phyloP scores from a whole-genome alignment of 345 rosid species.

The Acer campestre region DNA sequence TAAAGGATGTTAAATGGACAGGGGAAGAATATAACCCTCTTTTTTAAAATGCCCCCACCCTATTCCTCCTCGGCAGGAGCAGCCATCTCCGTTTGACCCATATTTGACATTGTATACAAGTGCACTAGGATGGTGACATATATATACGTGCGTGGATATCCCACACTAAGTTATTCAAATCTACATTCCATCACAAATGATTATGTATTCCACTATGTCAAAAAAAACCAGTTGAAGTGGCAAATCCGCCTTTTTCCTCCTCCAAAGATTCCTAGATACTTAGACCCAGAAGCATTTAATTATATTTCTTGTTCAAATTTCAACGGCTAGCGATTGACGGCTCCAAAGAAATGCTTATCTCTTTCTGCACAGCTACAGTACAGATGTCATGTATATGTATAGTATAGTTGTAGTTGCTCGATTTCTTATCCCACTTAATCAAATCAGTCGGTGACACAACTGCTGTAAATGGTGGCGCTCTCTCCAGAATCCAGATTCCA shows the following conservation, averaged over 20 bases:
- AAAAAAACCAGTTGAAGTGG: not conserved
- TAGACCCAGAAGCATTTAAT: not conserved
- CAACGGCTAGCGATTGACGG: constrained; percentile 18
- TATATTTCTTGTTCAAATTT: not conserved
- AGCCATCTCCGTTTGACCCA: too few species aligned
- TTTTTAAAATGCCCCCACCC: too few species aligned
- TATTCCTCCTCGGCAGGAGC: too few species aligned
- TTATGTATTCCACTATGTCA: constrained; percentile 14
- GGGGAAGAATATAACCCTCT: too few species aligned
- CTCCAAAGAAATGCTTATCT: not conserved
- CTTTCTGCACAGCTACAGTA: not conserved
- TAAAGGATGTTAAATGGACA: too few species aligned
- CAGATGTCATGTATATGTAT: not conserved
- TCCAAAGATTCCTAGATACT: constrained; percentile 31
- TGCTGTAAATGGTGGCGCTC: not conserved
- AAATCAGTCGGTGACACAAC: not conserved
- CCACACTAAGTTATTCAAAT: not conserved
- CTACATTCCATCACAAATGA: not conserved
- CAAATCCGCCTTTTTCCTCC: not conserved
- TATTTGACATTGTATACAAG: too few species aligned
- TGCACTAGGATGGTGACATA: too few species aligned
- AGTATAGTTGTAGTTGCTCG: not conserved
- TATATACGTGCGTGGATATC: too few species aligned
- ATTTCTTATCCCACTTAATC: constrained; percentile 11
- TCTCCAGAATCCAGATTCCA: constrained; percentile 16